phyloP scores from a whole-genome alignment of 2,329 filamentous ascomycete genomes.

The Aureobasidium sp. region DNA sequence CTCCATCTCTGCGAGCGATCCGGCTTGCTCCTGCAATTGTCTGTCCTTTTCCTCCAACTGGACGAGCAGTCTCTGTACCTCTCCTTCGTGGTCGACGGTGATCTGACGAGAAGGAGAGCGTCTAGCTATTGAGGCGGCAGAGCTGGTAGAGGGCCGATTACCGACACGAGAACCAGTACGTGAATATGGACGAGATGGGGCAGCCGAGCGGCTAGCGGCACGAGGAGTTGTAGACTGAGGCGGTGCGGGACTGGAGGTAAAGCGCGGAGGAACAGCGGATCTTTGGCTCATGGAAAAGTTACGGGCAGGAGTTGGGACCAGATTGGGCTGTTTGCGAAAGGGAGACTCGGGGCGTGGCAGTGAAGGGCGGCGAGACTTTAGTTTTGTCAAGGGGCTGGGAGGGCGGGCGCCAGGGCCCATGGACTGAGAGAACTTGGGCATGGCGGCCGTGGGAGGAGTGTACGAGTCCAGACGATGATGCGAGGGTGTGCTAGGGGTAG shows the following conservation, averaged over 20 bases:
- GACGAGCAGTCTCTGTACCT: conserved; percentile 63
- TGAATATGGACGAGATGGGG: conserved; percentile 40
- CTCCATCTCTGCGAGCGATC: conserved; percentile 83
- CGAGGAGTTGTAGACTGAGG: conserved; percentile 34
- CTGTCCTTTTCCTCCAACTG: conserved; percentile 78
- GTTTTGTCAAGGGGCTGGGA: conserved; percentile 64
- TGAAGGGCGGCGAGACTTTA: conserved; percentile 59
- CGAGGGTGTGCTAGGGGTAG: conserved; percentile 62
- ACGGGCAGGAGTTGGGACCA: conserved; percentile 51
- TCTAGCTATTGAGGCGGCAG: conserved; percentile 35
- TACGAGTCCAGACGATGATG: conserved; percentile 39
- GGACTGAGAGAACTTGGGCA: conserved; percentile 82
- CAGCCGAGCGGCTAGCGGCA: conserved; percentile 46
- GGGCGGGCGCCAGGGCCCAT: conserved; percentile 65
- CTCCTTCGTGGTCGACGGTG: conserved; percentile 48
- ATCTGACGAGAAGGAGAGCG: conserved; percentile 33
- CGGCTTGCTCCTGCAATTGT: conserved; percentile 81
- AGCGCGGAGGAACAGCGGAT: conserved; percentile 49
- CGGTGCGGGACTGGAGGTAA: conserved; percentile 54
- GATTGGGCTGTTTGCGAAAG: conserved; percentile 54
- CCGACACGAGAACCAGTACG: conserved; percentile 42
- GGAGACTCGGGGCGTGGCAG: conserved; percentile 86
- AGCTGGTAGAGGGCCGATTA: conserved; percentile 42
- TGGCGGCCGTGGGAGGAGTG: conserved; percentile 54
- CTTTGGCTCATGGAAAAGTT: conserved; percentile 47